Percentiles rank a stretch among this genome's conserved stretches.
Evolutionary conservation across 495 filamentous ascomycete species (phyloP).

Genomic region (Ascobolus immersus): DNA sequence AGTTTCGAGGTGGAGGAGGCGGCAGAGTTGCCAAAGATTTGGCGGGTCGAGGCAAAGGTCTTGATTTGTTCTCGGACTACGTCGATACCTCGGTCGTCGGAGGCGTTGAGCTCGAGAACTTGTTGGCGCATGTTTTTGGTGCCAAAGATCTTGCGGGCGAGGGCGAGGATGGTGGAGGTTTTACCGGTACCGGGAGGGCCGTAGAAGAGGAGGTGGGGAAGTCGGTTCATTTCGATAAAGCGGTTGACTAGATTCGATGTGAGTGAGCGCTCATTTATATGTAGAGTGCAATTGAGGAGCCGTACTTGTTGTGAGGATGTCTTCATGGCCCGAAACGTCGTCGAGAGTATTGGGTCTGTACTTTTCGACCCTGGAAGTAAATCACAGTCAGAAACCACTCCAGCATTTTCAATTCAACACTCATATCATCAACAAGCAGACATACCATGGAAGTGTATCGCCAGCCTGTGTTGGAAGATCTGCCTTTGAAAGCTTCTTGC

Average conservation of each 20-base stretch:
- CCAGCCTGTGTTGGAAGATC: conserved; percentile 85
- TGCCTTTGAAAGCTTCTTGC: conserved; percentile 73
- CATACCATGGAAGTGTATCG: conserved; percentile 79
- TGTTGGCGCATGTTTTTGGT: conserved; percentile 83
- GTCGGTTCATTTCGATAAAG: conserved; percentile 75
- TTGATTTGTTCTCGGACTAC: conserved; percentile 98
- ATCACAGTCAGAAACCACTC: conserved; percentile 1
- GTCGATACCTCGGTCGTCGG: conserved; percentile 91
- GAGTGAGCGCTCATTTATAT: background rate
- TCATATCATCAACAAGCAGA: conserved; percentile 1
- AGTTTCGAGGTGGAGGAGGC: conserved; percentile 27
- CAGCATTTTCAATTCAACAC: conserved; percentile 3
- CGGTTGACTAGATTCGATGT: conserved; percentile 34
- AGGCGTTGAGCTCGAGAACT: conserved; percentile 92
- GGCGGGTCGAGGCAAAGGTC: conserved; percentile 65
- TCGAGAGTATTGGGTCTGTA: conserved; percentile 69
- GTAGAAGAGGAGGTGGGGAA: conserved; percentile 94
- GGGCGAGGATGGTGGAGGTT: conserved; percentile 84
- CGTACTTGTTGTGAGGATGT: conserved; percentile 62
- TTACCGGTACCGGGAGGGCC: conserved; percentile 94
- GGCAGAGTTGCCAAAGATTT: conserved; percentile 27
- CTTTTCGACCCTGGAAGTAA: conserved; percentile 66
- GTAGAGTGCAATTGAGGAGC: background rate
- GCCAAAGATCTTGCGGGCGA: conserved; percentile 83
- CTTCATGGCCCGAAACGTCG: conserved; percentile 93